Percentiles rank a stretch among this genome's conserved stretches.
Conservation (phyloP, 2,329 filamentous ascomycete species). For the Alternaria sp. region DNA sequence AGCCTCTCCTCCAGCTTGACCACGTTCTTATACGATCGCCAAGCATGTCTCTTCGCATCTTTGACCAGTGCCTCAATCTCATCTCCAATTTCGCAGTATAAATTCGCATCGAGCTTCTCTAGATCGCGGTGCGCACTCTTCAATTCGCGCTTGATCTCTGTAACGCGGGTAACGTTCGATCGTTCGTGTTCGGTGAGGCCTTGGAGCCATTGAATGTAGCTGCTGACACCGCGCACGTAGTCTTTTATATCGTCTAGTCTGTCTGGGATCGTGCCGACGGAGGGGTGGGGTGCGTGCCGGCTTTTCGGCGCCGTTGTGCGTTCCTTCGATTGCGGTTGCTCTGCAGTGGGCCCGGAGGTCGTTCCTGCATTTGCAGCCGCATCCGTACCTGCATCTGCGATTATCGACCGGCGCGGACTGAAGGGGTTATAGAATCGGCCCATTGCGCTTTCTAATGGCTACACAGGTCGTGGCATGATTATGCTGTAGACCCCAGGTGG, state of each 20-base stretch:
- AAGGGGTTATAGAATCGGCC: not conserved
- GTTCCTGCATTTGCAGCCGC: not conserved
- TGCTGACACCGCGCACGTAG: not conserved
- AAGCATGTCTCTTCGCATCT: slow-evolving; percentile 23
- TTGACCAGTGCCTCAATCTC: slow-evolving; percentile 15
- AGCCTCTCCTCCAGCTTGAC: slow-evolving; percentile 25
- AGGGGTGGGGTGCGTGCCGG: not conserved
- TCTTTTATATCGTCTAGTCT: slow-evolving; percentile 2
- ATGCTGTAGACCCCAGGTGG: not conserved
- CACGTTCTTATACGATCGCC: slow-evolving; percentile 28
- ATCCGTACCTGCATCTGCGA: not conserved
- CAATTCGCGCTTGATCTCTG: slow-evolving; percentile 28
- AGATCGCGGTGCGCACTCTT: slow-evolving; percentile 26
- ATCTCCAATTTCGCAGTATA: slow-evolving; percentile 10
- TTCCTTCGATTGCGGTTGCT: not conserved
- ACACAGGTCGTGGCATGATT: not conserved
- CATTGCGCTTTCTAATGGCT: not conserved
- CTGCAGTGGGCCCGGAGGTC: not conserved
- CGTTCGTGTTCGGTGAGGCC: slow-evolving; percentile 19
- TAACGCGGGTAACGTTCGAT: slow-evolving; percentile 20
- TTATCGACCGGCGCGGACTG: not conserved
- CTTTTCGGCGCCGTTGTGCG: not conserved
- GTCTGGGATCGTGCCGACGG: not conserved
- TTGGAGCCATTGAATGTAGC: slow-evolving; percentile 23
- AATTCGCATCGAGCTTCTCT: slow-evolving; percentile 27